Evolutionary conservation across 1,139 yeast genomes (phyloP), one percentile per base, ranked within the genome.

Genomic region (Candida labiduridarum): DNA sequence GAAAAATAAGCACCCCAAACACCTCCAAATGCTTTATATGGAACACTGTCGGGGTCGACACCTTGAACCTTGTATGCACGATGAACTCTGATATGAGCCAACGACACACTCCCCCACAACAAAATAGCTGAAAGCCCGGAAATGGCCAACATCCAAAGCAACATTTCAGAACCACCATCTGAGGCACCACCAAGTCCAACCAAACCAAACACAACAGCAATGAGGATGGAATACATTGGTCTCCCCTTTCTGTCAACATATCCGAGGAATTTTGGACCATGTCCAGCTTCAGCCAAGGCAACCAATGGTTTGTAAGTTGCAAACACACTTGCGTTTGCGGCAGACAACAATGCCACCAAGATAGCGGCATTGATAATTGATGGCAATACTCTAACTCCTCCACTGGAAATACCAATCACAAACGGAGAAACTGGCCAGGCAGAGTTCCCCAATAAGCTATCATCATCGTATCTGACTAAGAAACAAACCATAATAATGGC

Each of bases 401-500:
- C 66, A 47, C 65, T 66, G 38, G 63, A 59, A 45, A 58, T 52
- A 2, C 64, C 62, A 52, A 63, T 55, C 30, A 63, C 67, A 53
- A 64, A 63, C 9, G 68, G 68, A 4, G 67, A 63, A 8, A 66
- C 65, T 7, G 60, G 57, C 4, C 61, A 61, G 44, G 59, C 64
- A 3, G 61, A 53, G 1, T 82, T 73, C 9, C 68, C 65, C 44
- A 66, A 52, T 55, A 74, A 70, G 47, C 68, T 59, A 3, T 57
- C 50, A 51, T 71, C 72, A 52, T 64, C 59, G 60, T 63, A 70
- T 8, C 73, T 70, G 48, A 74, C 76, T 58, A 75, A 64, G 47
- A 67, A 69, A 39, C 76, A 71, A 45, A 75, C 65, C 57, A 75
- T 64, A n/a, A 67, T 65, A 52, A 74, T 66, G 10, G 78, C 66